Evolutionary conservation across 106 monocot species (phyloP), one percentile per base, ranked within the genome.

Genomic region (Dendrobium nobile): DNA sequence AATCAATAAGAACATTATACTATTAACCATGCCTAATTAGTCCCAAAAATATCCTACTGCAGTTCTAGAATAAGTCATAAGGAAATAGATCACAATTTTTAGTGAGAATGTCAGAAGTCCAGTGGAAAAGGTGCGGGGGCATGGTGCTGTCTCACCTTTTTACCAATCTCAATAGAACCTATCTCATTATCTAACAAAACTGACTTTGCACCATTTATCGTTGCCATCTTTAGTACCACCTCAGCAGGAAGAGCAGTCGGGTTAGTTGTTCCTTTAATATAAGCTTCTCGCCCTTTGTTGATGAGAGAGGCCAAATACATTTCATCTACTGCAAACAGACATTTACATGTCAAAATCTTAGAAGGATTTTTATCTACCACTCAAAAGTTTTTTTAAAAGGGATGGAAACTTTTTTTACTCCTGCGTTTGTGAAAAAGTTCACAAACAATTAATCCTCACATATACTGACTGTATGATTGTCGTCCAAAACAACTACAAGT

Each of bases 231-330:
- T 48, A 96, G 77, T 77, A 96, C 79, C 22, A 78, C 77, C 77
- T 93, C 96, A 82, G 96, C 84, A 78, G 96, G 91, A 76, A 93
- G 56, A 77, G 77, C 91, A 76, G 88, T 92, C 77, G 96, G 96
- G 65, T 90, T 84, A 17, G 93, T 93, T 58, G 87, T 75, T 77
- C 96, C 96, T 78, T 54, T 85, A 77, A 83, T 82, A 78, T 84
- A 92, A 45, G 87, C 87, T 81, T 87, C 88, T 18, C 93, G 78
- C 20, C 96, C 96, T 84, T 96, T 96, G 72, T 93, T 96, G 54
- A 96, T 93, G 67, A 96, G 90, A 2, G 93, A 93, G 79, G 96
- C 93, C 79, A 96, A 64, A 83, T 96, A 93, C 96, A 96, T 93
- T 86, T 96, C 96, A 79, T 96, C 96, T 41, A 96, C 96, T 96